Evolutionary conservation across 768 basidiomycete genomes (phyloP).

Genomic region (Termitomyces sp.): DNA sequence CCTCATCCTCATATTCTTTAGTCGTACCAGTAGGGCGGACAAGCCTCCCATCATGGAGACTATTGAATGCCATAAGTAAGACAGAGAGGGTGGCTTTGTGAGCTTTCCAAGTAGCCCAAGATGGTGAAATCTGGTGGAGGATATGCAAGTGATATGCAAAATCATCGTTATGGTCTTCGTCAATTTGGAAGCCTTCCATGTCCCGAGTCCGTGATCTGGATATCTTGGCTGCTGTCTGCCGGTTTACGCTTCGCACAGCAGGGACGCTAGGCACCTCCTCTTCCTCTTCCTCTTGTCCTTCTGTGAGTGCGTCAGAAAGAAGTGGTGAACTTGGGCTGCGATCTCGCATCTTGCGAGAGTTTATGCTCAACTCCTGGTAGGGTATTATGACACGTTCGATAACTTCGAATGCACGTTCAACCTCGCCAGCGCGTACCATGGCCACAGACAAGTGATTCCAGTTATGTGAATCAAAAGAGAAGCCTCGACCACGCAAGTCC

Average conservation of each 20-base stretch:
- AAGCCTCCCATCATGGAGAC: constrained; percentile 47
- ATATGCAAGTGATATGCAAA: constrained; percentile 57
- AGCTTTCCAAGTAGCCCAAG: constrained; percentile 66
- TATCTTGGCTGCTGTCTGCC: constrained; percentile 12
- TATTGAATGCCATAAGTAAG: constrained; percentile 41
- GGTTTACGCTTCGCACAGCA: constrained; percentile 25
- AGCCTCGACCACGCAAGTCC: constrained; percentile 55
- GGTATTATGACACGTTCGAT: constrained; percentile 75
- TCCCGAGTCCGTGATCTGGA: constrained; percentile 11
- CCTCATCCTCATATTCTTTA: constrained; percentile 21
- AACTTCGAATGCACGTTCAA: constrained; percentile 81
- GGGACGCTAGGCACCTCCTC: constrained; percentile 23
- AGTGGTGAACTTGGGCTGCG: constrained; percentile 36
- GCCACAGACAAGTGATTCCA: constrained; percentile 85
- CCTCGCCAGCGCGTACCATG: constrained; percentile 74
- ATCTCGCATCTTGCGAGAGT: constrained; percentile 22
- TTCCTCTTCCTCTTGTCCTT: background rate
- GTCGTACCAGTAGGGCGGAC: constrained; percentile 35
- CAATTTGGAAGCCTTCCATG: constrained; percentile 12
- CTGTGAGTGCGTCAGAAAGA: constrained; percentile 27
- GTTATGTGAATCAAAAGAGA: constrained; percentile 83
- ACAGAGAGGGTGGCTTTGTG: constrained; percentile 46
- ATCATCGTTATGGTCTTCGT: constrained; percentile 31
- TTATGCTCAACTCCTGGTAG: constrained; percentile 33
- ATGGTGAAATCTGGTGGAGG: constrained; percentile 59